These are phyloP conservation scores for Tulasnella sp. DNA, from an alignment of 768 basidiomycete genomes.

Conservation along the genomic window DNA sequence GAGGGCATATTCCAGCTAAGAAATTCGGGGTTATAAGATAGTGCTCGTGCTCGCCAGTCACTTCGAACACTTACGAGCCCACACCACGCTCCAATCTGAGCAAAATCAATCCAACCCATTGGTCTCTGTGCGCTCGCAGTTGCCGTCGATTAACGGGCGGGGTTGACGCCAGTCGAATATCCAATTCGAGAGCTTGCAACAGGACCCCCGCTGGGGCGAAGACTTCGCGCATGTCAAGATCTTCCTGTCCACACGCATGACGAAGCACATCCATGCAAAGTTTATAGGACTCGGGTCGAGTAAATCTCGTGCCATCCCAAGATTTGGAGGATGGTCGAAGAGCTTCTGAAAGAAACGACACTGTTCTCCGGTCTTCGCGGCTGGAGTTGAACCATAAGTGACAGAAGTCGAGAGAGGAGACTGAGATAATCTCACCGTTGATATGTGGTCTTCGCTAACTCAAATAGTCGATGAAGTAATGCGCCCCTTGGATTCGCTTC, in stretches of 20 bases:
- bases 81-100: not conserved
- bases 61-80: not conserved
- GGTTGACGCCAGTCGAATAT: not conserved
- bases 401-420: not conserved
- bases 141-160: not conserved
- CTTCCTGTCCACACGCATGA: not conserved
- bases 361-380: too few relatives aligned
- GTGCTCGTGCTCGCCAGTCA: not conserved
- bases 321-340: not conserved
- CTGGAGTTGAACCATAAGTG: not conserved
- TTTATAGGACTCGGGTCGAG: not conserved
- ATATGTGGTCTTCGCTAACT: not conserved
- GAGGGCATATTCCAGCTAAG: not conserved
- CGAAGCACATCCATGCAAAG: not conserved
- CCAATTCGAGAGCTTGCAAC: not conserved
- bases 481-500: not conserved
- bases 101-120: not conserved
- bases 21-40: too few relatives aligned
- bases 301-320: not conserved
- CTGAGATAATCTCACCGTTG: not conserved
- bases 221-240: not conserved
- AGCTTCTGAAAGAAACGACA: not conserved
- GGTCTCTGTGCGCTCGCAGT: not conserved
- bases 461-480: not conserved
- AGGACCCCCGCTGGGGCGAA: not conserved